Evolutionary conservation across 306 rosid genomes (phyloP), one percentile per base, ranked within the genome.

Genomic region (Parietaria judaica): DNA sequence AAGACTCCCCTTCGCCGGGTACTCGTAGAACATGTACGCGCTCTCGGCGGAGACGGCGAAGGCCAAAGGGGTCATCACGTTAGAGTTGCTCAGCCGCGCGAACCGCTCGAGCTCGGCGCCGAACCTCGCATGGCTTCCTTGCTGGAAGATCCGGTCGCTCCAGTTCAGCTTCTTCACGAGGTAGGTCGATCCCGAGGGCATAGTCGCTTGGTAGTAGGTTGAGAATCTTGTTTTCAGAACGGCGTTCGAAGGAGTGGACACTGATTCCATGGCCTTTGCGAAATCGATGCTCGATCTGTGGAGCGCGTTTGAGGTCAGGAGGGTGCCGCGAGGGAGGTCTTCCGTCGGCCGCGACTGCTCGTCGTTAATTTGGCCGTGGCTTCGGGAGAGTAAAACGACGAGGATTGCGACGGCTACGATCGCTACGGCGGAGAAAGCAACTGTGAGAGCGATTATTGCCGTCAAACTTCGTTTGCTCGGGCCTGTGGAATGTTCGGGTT

Each of bases 41-140:
- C 55, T 76, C 66, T 92, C 89, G 63, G 66, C 60, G 17, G 98
- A 75, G 53, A 86, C 66, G 63, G 76, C 72, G 66, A 86, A 86
- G 58, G 86, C 98, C 68, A 92, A 68, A 66, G 98, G 96, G 68
- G 83, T 78, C 98, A 92, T 92, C 71, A 88, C 85, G 74, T 86
- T 88, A 53, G 98, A 84, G 74, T 92, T 92, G 85, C 78, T 88
- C 66, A 92, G 73, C 69, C 75, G 88, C 44, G 88, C 98, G 70
- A 84, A 77, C 35, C 55, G 65, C 71, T 79, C 85, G 14, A 92
- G 74, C 72, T 86, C 85, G 41, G 71, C 70, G 36, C 72, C 76
- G 36, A 88, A 88, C 56, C 65, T 84, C 49, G 77, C 84, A 31
- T 65, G 78, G 65, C 79, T 86, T 10, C 85, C 89, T 63, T 60